phyloP scores from a whole-genome alignment of 108 stramenopile genomes.

The Nannochloropsis salina region DNA sequence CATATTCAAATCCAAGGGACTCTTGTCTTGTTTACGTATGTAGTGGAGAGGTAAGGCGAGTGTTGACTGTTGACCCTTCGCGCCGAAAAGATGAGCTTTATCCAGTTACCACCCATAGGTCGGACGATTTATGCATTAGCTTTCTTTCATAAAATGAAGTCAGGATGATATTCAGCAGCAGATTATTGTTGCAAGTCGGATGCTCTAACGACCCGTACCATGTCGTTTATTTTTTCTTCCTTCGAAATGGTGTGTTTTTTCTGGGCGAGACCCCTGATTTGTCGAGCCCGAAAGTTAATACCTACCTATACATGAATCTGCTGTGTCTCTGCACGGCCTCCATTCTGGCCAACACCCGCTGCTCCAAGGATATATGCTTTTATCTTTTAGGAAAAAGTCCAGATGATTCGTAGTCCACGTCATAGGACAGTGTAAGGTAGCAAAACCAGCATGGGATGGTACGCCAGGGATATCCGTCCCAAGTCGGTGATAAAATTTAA shows the following conservation, averaged over 20 bases:
- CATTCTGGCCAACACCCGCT: not conserved
- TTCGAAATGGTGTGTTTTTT: not conserved
- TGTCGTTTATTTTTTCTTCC: not conserved
- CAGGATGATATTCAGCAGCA: too few species aligned
- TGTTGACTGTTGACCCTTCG: not conserved
- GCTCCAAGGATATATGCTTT: not conserved
- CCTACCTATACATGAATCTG: not conserved
- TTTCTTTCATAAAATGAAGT: not conserved
- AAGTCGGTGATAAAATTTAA: not conserved
- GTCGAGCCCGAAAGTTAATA: not conserved
- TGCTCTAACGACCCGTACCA: not conserved
- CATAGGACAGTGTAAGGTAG: not conserved
- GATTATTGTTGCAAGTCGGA: too few species aligned
- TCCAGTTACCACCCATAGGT: not conserved
- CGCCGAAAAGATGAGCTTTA: not conserved
- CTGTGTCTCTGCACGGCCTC: not conserved
- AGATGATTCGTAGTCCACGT: not conserved
- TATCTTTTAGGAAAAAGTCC: not conserved
- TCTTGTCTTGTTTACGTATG: too few species aligned
- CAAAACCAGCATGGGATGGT: not conserved
- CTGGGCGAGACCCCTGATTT: not conserved
- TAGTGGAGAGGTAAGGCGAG: too few species aligned
- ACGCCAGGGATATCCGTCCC: not conserved
- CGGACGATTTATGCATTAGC: not conserved
- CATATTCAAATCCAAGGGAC: too few species aligned